phyloP scores from a whole-genome alignment of 2,329 filamentous ascomycete species.

The Alternaria consortialis region DNA sequence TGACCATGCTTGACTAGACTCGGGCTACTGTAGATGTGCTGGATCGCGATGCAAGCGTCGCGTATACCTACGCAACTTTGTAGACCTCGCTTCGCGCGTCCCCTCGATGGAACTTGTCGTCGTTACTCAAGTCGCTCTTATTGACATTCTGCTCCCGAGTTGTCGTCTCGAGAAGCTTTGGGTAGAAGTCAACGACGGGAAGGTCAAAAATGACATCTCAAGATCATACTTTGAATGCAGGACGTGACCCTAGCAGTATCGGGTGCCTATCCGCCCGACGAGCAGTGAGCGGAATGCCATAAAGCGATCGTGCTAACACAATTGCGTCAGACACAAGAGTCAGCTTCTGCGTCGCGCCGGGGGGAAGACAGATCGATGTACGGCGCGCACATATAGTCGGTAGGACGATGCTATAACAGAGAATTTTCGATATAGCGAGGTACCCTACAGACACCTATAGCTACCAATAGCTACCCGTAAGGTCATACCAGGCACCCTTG shows the following conservation, averaged over 20 bases:
- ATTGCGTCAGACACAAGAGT: constrained; percentile 5
- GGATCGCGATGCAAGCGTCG: constrained; percentile 13
- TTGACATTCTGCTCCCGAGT: background rate
- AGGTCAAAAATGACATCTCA: background rate
- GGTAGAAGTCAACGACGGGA: background rate
- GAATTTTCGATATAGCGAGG: constrained; percentile 19
- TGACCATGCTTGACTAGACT: constrained; percentile 12
- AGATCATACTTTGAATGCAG: background rate
- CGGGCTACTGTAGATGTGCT: constrained; percentile 22
- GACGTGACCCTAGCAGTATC: background rate
- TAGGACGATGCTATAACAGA: constrained; percentile 24
- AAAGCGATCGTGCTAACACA: constrained; percentile 3
- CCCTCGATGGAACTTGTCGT: background rate
- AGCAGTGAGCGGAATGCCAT: background rate
- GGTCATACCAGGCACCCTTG: constrained; percentile 21
- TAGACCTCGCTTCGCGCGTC: constrained; percentile 2
- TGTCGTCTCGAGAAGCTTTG: background rate
- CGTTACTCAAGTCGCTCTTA: background rate
- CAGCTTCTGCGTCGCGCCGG: constrained; percentile 3
- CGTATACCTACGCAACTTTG: constrained; percentile 14
- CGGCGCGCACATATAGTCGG: constrained; percentile 24
- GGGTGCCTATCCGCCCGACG: background rate
- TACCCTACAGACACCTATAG: constrained; percentile 4
- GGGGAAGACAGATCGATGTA: background rate
- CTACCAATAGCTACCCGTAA: background rate